Evolutionary conservation across 1,139 yeast species (phyloP), one percentile per base, ranked within the genome.

Genomic region (Diutina rugosa): DNA sequence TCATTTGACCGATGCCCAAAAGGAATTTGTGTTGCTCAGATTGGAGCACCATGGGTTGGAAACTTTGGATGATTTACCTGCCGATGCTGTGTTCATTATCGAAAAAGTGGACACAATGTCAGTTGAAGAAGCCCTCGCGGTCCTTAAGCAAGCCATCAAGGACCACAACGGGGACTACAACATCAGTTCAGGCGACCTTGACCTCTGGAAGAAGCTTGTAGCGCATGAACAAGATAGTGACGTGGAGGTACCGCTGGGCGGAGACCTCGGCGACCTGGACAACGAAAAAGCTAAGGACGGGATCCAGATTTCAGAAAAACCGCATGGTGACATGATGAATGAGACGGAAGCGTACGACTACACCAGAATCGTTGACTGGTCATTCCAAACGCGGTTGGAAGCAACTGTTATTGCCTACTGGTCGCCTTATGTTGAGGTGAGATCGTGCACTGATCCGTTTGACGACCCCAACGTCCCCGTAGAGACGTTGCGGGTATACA

Each of bases 401-500:
- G 62, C 62, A 2, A 60, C 59, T 7, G 48, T 60, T 32, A 55
- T 59, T 26, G 59, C 57, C 32, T 59, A 48, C 55, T 59, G 58
- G 56, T 59, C 61, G 1, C 62, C 61, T 12, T 60, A 60, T 55
- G 56, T 61, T 2, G 61, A 60, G 35, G 61, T 60, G 18, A 56
- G 62, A 54, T 57, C 60, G 8, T 61, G 59, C 41, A 60, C 62
- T 14, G 61, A 59, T 29, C 61, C 62, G 8, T 60, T 44, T 41
- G 62, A 59, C 35, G 61, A 59, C 35, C 56, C 61, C 3, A 54
- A 56, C 10, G 10, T 58, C 44, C 54, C 57, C 28, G 49, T 55
- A 21, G 62, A 60, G 53, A 60, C 61, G 2, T 10, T 57, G 14
- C 52, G 62, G 41, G 60, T 57, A 9, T 60, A 60, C 54, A 38